These are phyloP conservation scores for Colletotrichum acutatum DNA, from an alignment of 2,329 filamentous ascomycete genomes.

Conservation along the genomic window DNA sequence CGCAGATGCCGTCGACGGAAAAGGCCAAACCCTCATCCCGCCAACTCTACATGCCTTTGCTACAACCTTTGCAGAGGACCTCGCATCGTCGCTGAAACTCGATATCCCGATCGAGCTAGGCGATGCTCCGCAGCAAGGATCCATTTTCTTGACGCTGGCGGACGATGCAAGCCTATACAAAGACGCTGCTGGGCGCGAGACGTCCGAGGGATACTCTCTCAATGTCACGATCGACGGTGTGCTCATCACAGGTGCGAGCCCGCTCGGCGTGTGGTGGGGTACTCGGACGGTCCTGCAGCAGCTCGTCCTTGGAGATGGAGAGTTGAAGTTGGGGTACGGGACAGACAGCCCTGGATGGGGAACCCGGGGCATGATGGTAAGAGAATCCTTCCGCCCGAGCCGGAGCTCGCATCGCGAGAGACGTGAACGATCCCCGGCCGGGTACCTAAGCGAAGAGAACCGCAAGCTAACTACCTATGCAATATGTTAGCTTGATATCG, in stretches of 20 bases:
- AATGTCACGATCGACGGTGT: slow-evolving; percentile 52
- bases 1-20: slow-evolving; percentile 51
- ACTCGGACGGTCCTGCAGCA: slow-evolving; percentile 66
- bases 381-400: background rate
- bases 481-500: slow-evolving; percentile 56
- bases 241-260: slow-evolving; percentile 61
- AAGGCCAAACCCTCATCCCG: slow-evolving; percentile 62
- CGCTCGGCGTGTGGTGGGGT: slow-evolving; percentile 68
- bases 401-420: no score
- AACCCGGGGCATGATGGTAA: slow-evolving; percentile 56
- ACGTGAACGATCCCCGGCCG: no score
- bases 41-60: slow-evolving; percentile 61
- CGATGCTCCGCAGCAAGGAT: slow-evolving; percentile 38
- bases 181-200: slow-evolving; percentile 57
- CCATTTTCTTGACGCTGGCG: slow-evolving; percentile 59
- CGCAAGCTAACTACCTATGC: background rate
- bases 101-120: slow-evolving; percentile 44
- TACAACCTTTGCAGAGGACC: slow-evolving; percentile 53
- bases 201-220: slow-evolving; percentile 61
- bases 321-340: slow-evolving; percentile 54
- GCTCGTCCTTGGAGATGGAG: slow-evolving; percentile 51
- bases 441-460: no score
- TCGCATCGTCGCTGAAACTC: slow-evolving; percentile 43
- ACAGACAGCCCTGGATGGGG: slow-evolving; percentile 63
- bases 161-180: slow-evolving; percentile 50